Evolutionary conservation across 371 early-diverging fungal genomes (phyloP).

Genomic region (Mortierella sp.): DNA sequence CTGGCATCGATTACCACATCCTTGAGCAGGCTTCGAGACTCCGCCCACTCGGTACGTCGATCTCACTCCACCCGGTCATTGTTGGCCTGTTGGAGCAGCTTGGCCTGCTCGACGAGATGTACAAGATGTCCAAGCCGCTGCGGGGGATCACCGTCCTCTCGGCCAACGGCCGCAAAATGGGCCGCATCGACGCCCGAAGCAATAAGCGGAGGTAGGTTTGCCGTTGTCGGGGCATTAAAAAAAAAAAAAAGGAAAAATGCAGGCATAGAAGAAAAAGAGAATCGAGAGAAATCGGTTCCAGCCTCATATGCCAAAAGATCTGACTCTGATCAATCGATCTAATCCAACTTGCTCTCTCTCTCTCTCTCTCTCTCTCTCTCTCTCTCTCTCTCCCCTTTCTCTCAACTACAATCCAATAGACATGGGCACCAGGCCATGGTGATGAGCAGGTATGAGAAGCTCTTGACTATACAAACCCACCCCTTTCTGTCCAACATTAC

Average conservation of each 20-base stretch:
- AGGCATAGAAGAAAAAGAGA: too few species aligned
- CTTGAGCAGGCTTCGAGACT: conserved; percentile 48
- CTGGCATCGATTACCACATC: conserved; percentile 52
- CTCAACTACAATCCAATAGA: too few species aligned
- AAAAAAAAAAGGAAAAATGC: too few species aligned
- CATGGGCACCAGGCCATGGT: conserved; percentile 45
- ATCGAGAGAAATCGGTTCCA: too few species aligned
- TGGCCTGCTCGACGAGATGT: conserved; percentile 37
- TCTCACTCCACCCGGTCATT: conserved; percentile 47
- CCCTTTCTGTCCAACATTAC: too few species aligned
- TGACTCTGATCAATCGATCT: too few species aligned
- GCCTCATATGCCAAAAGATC: too few species aligned
- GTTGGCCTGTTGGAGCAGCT: conserved; percentile 43
- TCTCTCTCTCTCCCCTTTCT: conserved; percentile 1
- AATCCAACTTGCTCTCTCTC: neutral
- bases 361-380: neutral
- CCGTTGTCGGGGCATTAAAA: too few species aligned
- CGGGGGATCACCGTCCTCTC: conserved; percentile 44
- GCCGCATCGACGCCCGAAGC: conserved; percentile 45
- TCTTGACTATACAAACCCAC: too few species aligned
- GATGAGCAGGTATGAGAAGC: conserved; percentile 41
- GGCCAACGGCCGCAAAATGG: conserved; percentile 37
- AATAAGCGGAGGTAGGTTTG: conserved; percentile 36
- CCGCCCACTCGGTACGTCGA: conserved; percentile 49
- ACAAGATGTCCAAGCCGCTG: conserved; percentile 34